A percentile compares a stretch with the other conserved stretches of the same genome.
These are phyloP conservation scores for Phytophthora cryptogea DNA, from an alignment of 352 stramenopile species.

Conservation along the genomic window DNA sequence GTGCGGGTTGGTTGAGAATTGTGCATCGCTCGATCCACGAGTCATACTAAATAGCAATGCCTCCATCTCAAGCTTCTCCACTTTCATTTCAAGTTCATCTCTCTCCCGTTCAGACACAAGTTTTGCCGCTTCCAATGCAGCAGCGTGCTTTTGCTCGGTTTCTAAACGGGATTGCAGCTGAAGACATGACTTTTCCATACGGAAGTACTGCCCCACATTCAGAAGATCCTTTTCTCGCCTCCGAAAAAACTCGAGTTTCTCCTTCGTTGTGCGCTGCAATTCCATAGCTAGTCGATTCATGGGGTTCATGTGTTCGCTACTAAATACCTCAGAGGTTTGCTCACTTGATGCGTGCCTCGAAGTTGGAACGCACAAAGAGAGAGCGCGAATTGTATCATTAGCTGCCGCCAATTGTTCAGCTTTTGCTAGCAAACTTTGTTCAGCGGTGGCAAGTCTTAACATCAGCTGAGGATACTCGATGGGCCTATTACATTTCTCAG, in stretches of 20 bases:
- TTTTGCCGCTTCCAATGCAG: constrained; percentile 21
- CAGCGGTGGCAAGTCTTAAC: constrained; percentile 19
- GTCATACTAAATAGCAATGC: constrained; percentile 8
- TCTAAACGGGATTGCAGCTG: constrained; percentile 30
- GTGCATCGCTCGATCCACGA: not conserved
- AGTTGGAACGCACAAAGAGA: constrained; percentile 18
- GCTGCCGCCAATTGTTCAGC: constrained; percentile 31
- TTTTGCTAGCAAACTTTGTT: constrained; percentile 32
- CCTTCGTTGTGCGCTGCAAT: constrained; percentile 18
- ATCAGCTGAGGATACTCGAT: constrained; percentile 33
- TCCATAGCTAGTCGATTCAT: constrained; percentile 21
- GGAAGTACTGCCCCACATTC: constrained; percentile 31
- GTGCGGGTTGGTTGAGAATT: not conserved
- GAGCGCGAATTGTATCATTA: constrained; percentile 29
- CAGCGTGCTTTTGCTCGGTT: constrained; percentile 15
- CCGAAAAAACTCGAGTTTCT: constrained; percentile 24
- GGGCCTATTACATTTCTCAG: not conserved
- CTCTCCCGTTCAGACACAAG: constrained; percentile 29
- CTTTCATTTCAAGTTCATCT: constrained; percentile 25
- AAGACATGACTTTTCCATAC: constrained; percentile 29
- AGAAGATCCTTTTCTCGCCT: constrained; percentile 29
- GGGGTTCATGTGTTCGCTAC: not conserved
- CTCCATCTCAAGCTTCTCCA: constrained; percentile 34
- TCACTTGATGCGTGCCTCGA: not conserved
- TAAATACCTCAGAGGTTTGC: not conserved